Percentiles rank a stretch among this genome's conserved stretches.
Conservation (phyloP, 2,329 filamentous ascomycete species). For the Penicillium decumbens region DNA sequence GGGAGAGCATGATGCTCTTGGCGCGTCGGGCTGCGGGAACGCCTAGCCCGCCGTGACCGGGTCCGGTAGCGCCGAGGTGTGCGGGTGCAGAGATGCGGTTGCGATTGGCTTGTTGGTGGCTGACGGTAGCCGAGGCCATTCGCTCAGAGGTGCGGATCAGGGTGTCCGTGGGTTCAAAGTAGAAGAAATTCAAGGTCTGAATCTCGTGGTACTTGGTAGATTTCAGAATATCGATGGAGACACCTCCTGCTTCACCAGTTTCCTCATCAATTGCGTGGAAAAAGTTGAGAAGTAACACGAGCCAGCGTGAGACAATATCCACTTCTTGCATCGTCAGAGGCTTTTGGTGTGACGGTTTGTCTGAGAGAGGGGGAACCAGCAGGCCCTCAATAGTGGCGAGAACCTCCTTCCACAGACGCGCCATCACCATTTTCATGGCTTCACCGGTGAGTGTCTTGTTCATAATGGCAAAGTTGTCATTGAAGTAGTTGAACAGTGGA, state of each 20-base stretch:
- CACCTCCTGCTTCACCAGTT: constrained; percentile 75
- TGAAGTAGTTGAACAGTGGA: constrained; percentile 87
- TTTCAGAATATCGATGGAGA: constrained; percentile 86
- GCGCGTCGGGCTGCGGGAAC: constrained; percentile 48
- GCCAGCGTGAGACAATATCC: constrained; percentile 92
- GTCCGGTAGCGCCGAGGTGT: constrained; percentile 39
- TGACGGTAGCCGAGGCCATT: constrained; percentile 83
- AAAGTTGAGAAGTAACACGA: constrained; percentile 84
- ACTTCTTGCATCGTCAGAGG: constrained; percentile 81
- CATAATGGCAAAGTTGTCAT: constrained; percentile 99
- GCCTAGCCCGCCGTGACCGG: constrained; percentile 49
- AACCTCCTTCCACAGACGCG: constrained; percentile 94
- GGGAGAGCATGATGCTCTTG: constrained; percentile 81
- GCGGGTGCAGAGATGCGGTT: constrained; percentile 69
- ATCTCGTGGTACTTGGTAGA: constrained; percentile 98
- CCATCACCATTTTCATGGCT: constrained; percentile 99
- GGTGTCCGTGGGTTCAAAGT: constrained; percentile 86
- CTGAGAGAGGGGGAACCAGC: constrained; percentile 86
- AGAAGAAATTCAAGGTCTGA: constrained; percentile 96
- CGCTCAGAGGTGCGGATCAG: constrained; percentile 92
- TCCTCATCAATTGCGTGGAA: constrained; percentile 90
- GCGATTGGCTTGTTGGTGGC: constrained; percentile 64
- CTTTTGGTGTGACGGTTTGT: constrained; percentile 84
- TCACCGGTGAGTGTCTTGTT: constrained; percentile 90
- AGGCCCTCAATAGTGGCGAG: constrained; percentile 84